Base-by-base conservation (phyloP, 441 rosid species). In the Erysimum pusillum region DNA sequence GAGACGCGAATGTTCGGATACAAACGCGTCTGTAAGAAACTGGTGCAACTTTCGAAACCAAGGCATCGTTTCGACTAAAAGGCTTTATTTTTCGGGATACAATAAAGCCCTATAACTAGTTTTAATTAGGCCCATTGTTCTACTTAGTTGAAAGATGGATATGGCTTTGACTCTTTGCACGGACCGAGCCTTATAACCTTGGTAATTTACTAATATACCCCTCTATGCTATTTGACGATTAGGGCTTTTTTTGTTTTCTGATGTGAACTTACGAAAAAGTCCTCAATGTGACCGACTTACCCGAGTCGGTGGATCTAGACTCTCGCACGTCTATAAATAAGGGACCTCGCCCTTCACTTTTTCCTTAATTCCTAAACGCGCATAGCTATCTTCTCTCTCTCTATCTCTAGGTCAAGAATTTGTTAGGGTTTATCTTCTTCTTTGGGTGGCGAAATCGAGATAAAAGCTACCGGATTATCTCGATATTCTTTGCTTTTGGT, bases 301-400 rank as follows among this genome's bases (percentile, higher is more conserved):
- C 67, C 36, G 34, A 76, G 75, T 76, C 70, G 70, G 79, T 28
- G 79, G 75, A 76, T 69, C 79, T 61, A 31, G 46, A 6, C 10
- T 57, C 61, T 63, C 71, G 15, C 1, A 9, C 71, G 60, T 77
- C 71, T 63, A 36, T 76, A 76, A 69, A 76, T 63, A 63, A 0
- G 1, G 2, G 44, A 54, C 31, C 60, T 17, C 8, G 35, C 78
- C 67, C 67, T 36, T 6, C 0, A 6, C 0, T 2, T 4, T 25
- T 11, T 12, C 1, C 4, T 17, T 14, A 20, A 4, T 10, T 0
- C 17, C 31, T 0, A 1, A 41, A 15, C 54, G 45, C 63, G 20
- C 15, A 18, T 3, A 7, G 5, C 9, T 38, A 9, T 17, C 53
- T 17, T 48, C 53, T 48, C 25, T 1, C 25, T 1, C 53, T 17